A percentile compares a stretch with the other conserved stretches of the same genome.
These are phyloP conservation scores for Magnusiomyces paraingens DNA, from an alignment of 1,139 yeast species.

Conservation along the genomic window DNA sequence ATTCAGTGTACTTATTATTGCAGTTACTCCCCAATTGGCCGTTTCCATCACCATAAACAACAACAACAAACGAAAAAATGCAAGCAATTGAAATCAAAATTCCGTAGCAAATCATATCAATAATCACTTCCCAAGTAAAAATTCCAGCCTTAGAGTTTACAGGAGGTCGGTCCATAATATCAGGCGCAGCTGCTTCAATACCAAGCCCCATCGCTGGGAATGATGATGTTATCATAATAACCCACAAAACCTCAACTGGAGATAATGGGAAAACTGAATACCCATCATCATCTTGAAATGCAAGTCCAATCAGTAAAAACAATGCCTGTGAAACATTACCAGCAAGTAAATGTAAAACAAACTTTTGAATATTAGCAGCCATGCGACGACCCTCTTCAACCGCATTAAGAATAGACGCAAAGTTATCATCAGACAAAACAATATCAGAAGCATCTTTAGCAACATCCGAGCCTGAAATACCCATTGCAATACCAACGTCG, in stretches of 20 bases:
- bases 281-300: slow-evolving; percentile 53
- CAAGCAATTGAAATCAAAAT: slow-evolving; percentile 67
- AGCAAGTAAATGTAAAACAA: slow-evolving; percentile 71
- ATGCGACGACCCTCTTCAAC: slow-evolving; percentile 80
- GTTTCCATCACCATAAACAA: slow-evolving; percentile 56
- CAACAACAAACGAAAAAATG: slow-evolving; percentile 57
- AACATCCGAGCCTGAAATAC: slow-evolving; percentile 72
- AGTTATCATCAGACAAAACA: slow-evolving; percentile 68
- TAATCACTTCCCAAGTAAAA: slow-evolving; percentile 62
- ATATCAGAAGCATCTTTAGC: slow-evolving; percentile 78
- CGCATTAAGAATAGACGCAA: slow-evolving; percentile 69
- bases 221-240: slow-evolving; percentile 70
- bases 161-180: slow-evolving; percentile 62
- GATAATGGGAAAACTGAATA: slow-evolving; percentile 70
- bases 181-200: slow-evolving; percentile 60
- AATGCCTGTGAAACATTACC: slow-evolving; percentile 76
- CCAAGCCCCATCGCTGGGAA: slow-evolving; percentile 89
- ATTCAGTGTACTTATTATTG: slow-evolving; percentile 42
- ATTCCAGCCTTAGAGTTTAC: slow-evolving; percentile 49
- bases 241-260: slow-evolving; percentile 77
- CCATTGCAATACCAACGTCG: slow-evolving; percentile 84
- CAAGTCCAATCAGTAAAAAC: slow-evolving; percentile 59
- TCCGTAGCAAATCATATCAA: slow-evolving; percentile 74
- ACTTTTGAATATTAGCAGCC: slow-evolving; percentile 75
- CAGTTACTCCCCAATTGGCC: slow-evolving; percentile 65